Base-by-base conservation (phyloP, 768 basidiomycete species). In the Boletus patriciae region DNA sequence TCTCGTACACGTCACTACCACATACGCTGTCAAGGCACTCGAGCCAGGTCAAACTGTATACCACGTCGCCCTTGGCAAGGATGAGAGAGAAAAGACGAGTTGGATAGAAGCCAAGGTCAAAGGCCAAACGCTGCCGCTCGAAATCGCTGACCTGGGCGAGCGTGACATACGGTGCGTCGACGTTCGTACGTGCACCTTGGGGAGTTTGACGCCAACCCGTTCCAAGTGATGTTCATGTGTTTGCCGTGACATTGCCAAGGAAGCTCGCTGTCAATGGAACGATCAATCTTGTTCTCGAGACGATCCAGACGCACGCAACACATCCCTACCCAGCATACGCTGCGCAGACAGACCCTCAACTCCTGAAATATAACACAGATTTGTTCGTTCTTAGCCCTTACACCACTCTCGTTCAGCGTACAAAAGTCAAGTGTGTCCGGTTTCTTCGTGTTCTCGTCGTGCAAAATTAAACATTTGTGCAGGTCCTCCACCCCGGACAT, bases 361-460 rank as follows among this genome's bases (percentile, higher is more conserved):
- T 83, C 31, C 78, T 97, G 57, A 85, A 88, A 67, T 96, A 92
- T 68, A 76, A 79, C 49, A 81, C 87, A 0, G 84, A 87, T 69
- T 76, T 94, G 11, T 88, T 94, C 68, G 85, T 95, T 19, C 75
- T 92, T 55, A 94, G 91, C 66, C 90, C 90, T 38, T 98, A 97
- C 70, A 70, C 76, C 33, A 93, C 93, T 23, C 73, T 81, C 44
- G 84, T 90, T 21, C 93, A 96, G 71, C 83, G 92, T 45, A 88
- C 91, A 19, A 97, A 96, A 77, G 72, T 97, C 62, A 85, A 85
- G 94, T 94, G 64, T 45, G 87, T 75, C 15, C 19, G 40, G 31
- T 27, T 54, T 48, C 6, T 27, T 27, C 33, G 21, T 51, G 5
- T 36, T 54, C 37, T 41, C 4, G 13, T 42, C 50, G 41, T 43